Percentiles rank a stretch among this genome's conserved stretches.
phyloP scores from a whole-genome alignment of 2,329 filamentous ascomycete genomes.

The Alternaria burnsii region DNA sequence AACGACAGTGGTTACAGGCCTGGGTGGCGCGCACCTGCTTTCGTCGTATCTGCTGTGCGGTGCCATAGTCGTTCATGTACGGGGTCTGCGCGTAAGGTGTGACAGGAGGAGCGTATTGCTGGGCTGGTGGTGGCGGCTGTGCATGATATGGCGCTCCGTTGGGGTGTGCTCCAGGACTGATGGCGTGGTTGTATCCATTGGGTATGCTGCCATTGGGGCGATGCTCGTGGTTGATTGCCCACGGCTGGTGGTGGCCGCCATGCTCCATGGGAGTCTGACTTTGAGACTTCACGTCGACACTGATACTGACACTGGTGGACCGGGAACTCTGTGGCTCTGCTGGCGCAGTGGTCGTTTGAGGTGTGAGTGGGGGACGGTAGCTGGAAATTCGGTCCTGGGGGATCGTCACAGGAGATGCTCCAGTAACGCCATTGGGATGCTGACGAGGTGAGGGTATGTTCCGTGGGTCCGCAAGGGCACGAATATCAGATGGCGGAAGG shows the following conservation, averaged over 20 bases:
- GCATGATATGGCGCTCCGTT: conserved; percentile 44
- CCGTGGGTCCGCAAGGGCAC: conserved; percentile 44
- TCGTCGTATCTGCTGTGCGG: conserved; percentile 37
- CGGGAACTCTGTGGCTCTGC: conserved; percentile 37
- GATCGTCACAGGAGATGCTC: conserved; percentile 41
- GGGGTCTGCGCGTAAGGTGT: conserved; percentile 36
- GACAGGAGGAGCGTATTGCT: conserved; percentile 43
- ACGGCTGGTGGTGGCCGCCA: conserved; percentile 43
- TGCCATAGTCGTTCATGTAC: conserved; percentile 43
- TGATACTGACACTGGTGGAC: conserved; percentile 37
- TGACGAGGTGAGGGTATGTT: conserved; percentile 46
- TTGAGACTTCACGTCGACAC: conserved; percentile 40
- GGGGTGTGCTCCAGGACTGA: conserved; percentile 38
- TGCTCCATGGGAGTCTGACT: conserved; percentile 46
- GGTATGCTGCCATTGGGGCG: conserved; percentile 43
- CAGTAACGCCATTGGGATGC: conserved; percentile 47
- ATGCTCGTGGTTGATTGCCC: conserved; percentile 46
- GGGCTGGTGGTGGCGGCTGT: conserved; percentile 37
- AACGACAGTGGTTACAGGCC: conserved; percentile 71
- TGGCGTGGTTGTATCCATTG: conserved; percentile 44
- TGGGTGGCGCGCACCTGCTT: conserved; percentile 52
- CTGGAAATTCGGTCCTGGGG: conserved; percentile 46
- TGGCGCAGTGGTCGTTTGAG: conserved; percentile 34
- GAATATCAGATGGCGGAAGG: conserved; percentile 45
- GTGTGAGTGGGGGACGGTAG: conserved; percentile 44